Base-by-base conservation (phyloP, 1,284 basidiomycete genomes). In the Coniophora puteana region DNA sequence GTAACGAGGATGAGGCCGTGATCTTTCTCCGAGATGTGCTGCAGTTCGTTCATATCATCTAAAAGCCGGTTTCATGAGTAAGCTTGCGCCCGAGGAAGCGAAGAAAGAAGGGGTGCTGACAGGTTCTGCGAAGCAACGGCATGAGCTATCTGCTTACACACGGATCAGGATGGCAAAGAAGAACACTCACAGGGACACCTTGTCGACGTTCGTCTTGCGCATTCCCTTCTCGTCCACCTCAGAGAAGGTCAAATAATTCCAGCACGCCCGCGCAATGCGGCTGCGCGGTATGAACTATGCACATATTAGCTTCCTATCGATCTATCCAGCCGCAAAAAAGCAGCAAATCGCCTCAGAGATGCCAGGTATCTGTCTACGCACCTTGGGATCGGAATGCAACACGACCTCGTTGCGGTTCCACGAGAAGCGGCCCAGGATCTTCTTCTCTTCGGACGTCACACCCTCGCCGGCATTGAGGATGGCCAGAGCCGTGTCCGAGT, bases 21-120 rank as follows among this genome's bases (percentile, higher is more conserved):
- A 26, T 65, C 63, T 2, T 62, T 45, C 47, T 77, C 72, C 1
- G 78, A 61, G 12, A 91, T 71, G 51, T 83, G 77, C 51, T 91
- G 88, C 4, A 92, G 70, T 36, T 78, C 71, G 57, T 91, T 91
- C 89, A 91, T 90, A 51, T 78, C 76, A 58, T 89, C 86, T 68
- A 62, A 58, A 36, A 41, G 44, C 27, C n/a, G n/a, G n/a, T 23
- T 36, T 13, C 26, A 33, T 38, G 16, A 44, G 45, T 44, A 10
- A 24, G 49, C 47, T 45, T 6, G 46, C 32, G 40, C 28, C 25
- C n/a, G n/a, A n/a, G n/a, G n/a, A n/a, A 44, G 48, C 40, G 21
- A 16, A 27, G 25, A 41, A 14, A 27, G 18, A 16, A 30, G 16
- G 30, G 13, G 26, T 13, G 34, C 52, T 47, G 62, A 75, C 74